A percentile compares a stretch with the other conserved stretches of the same genome.
Conservation (phyloP, 805 yeast genomes). For the Barnettozyma pratensis region DNA sequence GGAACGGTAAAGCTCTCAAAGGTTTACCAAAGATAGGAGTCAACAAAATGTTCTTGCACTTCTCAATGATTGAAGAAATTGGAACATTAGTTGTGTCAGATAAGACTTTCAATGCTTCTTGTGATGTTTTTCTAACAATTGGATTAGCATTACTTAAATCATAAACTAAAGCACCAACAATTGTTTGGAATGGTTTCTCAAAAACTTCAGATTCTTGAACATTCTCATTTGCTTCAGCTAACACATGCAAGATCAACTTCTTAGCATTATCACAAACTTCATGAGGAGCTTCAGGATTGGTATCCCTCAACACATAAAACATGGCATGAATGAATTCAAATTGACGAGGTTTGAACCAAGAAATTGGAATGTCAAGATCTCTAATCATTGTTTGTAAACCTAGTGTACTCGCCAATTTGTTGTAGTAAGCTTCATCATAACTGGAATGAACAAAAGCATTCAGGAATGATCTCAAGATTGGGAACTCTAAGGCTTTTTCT, state of each 20-base stretch:
- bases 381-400: conserved; percentile 73
- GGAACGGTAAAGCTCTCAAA: conserved; percentile 91
- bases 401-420: conserved; percentile 82
- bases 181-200: conserved; percentile 69
- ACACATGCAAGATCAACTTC: conserved; percentile 54
- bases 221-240: conserved; percentile 60
- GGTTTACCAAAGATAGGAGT: conserved; percentile 98
- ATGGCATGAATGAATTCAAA: conserved; percentile 81
- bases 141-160: conserved; percentile 88
- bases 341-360: conserved; percentile 74
- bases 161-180: conserved; percentile 85
- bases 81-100: conserved; percentile 68
- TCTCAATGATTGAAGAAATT: conserved; percentile 68
- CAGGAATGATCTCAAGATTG: conserved; percentile 70
- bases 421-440: conserved; percentile 81
- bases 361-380: conserved; percentile 60
- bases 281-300: conserved; percentile 82
- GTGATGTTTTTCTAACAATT: conserved; percentile 77
- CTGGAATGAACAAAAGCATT: conserved; percentile 86
- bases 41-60: conserved; percentile 74
- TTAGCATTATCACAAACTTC: conserved; percentile 71
- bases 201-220: conserved; percentile 56
- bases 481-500: conserved; percentile 63
- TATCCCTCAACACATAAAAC: conserved; percentile 85
- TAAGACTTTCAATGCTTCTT: conserved; percentile 58